Base-by-base conservation (phyloP, 2,329 filamentous ascomycete species). In the Didymella pomorum region DNA sequence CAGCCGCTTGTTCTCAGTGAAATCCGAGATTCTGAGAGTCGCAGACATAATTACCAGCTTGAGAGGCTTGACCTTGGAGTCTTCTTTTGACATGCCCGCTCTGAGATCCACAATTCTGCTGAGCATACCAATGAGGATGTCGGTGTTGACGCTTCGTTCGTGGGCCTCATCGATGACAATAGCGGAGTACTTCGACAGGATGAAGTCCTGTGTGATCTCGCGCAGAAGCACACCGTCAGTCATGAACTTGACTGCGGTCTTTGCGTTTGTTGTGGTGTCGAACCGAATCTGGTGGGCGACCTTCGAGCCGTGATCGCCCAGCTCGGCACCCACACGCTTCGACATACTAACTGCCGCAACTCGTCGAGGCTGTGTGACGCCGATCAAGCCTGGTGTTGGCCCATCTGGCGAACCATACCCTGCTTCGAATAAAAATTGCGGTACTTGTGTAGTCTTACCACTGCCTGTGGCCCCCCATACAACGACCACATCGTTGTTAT, bases 1-100 rank as follows among this genome's bases (percentile, higher is more conserved):
- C 0, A 99, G 82, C 16, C 84, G 88, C 9, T 86, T 80, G 71
- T 99, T 98, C 71, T 92, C 86, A 0, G 92, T 92, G 67, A 99
- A 91, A 71, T 98, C 94, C 12, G 92, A 91, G 44, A 98, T 91
- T 58, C 93, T 85, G 31, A 99, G 82, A 2, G 95, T 99, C 42
- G 95, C 95, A 59, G 94, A 98, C 96, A 99, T 99, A 78, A 99
- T 96, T 59, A 99, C 87, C 9, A 99, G 84, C 78, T 98, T 99
- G 51, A 99, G 79, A 0, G 93, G 93, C 64, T 88, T 79, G 52
- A 75, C 89, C 1, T 86, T 85, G 0, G 88, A 80, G 60, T 95
- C 86, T 74, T 95, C 89, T 60, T 85, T 80, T 8, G 86, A 86
- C 79, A 97, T 84, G 37, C 92, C 86, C 52, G 89, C 86, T 58